A percentile compares a stretch with the other conserved stretches of the same genome.
phyloP scores from a whole-genome alignment of 2,329 filamentous ascomycete species.

The Botrytis medusae region DNA sequence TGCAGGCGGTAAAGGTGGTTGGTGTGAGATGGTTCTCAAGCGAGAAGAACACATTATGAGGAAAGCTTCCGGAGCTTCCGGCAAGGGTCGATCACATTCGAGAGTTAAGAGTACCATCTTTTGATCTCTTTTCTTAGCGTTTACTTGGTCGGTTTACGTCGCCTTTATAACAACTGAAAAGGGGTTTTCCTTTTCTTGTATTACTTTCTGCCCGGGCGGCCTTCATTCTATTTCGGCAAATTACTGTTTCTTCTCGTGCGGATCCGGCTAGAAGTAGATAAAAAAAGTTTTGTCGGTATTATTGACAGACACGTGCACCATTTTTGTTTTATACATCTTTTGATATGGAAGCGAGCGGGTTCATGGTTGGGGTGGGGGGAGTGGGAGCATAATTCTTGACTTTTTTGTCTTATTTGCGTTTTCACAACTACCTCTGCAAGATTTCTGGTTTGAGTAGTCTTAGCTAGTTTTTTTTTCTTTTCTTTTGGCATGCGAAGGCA shows the following conservation, averaged over 20 bases:
- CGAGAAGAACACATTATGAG: conserved; percentile 48
- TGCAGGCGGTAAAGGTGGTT: conserved; percentile 56
- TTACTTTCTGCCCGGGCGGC: conserved; percentile 20
- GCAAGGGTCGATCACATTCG: conserved; percentile 33
- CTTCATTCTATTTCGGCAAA: conserved; percentile 10
- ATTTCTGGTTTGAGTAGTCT: conserved; percentile 1
- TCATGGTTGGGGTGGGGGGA: conserved; percentile 1
- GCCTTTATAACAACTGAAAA: conserved; percentile 1
- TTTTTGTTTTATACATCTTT: conserved; percentile 6
- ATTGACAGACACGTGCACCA: conserved; percentile 11
- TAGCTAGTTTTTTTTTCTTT: background rate
- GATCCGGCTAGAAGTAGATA: conserved; percentile 8
- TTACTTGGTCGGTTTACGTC: background rate
- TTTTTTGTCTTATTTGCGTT: background rate
- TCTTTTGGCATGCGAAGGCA: conserved; percentile 1
- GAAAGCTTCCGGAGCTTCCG: conserved; percentile 31
- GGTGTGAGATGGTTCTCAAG: conserved; percentile 68
- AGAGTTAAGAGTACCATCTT: conserved; percentile 37
- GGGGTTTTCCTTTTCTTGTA: conserved; percentile 11
- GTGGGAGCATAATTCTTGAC: conserved; percentile 21
- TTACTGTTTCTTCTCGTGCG: conserved; percentile 1
- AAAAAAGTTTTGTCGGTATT: conserved; percentile 7
- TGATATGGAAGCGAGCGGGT: conserved; percentile 12
- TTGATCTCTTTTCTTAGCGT: conserved; percentile 8
- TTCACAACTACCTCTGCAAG: conserved; percentile 5